Evolutionary conservation across 1,284 basidiomycete genomes (phyloP).

Genomic region (Erythrobasidium hasegawianum): DNA sequence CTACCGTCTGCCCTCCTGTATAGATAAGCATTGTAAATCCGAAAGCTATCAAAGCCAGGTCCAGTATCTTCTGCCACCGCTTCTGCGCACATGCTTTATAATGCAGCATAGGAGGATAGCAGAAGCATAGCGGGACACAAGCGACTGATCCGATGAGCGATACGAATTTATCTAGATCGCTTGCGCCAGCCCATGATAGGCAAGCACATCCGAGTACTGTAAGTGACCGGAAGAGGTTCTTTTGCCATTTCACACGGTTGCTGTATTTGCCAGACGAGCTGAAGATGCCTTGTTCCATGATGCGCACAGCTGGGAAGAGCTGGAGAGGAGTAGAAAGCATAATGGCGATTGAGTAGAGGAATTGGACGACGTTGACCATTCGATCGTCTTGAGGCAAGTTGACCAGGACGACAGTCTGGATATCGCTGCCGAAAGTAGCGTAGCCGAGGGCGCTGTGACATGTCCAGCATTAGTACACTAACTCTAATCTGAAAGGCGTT

Average conservation of each 20-base stretch:
- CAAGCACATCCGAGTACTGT: slow-evolving; percentile 71
- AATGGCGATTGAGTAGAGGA: slow-evolving; percentile 72
- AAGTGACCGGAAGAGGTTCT: slow-evolving; percentile 81
- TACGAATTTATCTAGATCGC: slow-evolving; percentile 95
- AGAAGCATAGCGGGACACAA: slow-evolving; percentile 86
- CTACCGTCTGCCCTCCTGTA: slow-evolving; percentile 74
- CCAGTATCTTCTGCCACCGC: slow-evolving; percentile 63
- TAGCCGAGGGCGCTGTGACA: slow-evolving; percentile 46
- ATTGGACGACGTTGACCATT: slow-evolving; percentile 78
- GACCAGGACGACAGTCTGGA: slow-evolving; percentile 91
- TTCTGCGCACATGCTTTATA: slow-evolving; percentile 78
- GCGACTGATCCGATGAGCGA: slow-evolving; percentile 89
- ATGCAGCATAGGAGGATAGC: slow-evolving; percentile 74
- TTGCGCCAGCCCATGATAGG: slow-evolving; percentile 78
- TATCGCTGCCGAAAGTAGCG: slow-evolving; percentile 48
- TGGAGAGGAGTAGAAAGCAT: slow-evolving; percentile 82
- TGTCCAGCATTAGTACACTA: slow-evolving; percentile 30
- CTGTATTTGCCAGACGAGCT: slow-evolving; percentile 72
- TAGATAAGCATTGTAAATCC: slow-evolving; percentile 77
- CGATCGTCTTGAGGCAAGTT: slow-evolving; percentile 82
- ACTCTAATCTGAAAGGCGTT: slow-evolving; percentile 74
- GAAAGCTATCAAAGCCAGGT: slow-evolving; percentile 75
- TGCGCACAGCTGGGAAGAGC: slow-evolving; percentile 82
- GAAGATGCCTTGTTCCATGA: slow-evolving; percentile 96
- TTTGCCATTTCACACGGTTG: slow-evolving; percentile 64